Conservation (phyloP, 306 rosid genomes). For the Cucurbita moschata region DNA sequence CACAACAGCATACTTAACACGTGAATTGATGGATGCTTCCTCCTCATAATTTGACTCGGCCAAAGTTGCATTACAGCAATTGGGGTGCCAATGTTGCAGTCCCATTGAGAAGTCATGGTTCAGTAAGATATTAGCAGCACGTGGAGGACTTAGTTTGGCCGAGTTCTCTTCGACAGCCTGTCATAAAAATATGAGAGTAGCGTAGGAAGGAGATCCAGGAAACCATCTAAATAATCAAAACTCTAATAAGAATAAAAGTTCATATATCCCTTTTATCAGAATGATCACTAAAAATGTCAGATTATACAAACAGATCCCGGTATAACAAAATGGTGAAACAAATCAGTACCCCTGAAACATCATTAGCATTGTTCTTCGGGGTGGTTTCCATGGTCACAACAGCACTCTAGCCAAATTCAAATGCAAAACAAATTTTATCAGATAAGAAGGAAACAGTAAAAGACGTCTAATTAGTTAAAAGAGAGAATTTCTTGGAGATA, state of each 20-base stretch:
- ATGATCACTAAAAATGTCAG: not conserved
- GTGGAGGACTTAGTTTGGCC: constrained; percentile 17
- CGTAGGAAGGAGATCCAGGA: not conserved
- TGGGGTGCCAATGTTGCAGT: constrained; percentile 64
- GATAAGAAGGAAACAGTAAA: not conserved
- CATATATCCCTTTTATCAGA: not conserved
- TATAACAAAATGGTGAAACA: not conserved
- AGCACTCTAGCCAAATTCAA: constrained; percentile 24
- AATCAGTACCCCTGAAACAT: constrained; percentile 24
- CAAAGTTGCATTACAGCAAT: constrained; percentile 48
- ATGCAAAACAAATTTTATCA: constrained; percentile 7
- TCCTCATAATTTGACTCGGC: constrained; percentile 23
- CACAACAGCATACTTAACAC: constrained; percentile 44
- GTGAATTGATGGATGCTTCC: constrained; percentile 11
- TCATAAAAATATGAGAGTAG: constrained; percentile 9
- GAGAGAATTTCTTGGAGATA: not conserved
- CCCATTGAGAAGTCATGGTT: constrained; percentile 77
- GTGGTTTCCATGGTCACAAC: constrained; percentile 36
- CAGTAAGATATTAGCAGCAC: constrained; percentile 37
- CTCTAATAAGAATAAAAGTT: not conserved
- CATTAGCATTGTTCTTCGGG: constrained; percentile 14
- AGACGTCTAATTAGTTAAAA: not conserved
- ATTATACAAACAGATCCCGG: not conserved
- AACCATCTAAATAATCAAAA: not conserved
- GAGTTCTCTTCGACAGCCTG: constrained; percentile 29